Percentiles rank a stretch among this genome's conserved stretches.
These are phyloP conservation scores for Aspergillus versicolor DNA, from an alignment of 2,329 filamentous ascomycete species.

Conservation along the genomic window DNA sequence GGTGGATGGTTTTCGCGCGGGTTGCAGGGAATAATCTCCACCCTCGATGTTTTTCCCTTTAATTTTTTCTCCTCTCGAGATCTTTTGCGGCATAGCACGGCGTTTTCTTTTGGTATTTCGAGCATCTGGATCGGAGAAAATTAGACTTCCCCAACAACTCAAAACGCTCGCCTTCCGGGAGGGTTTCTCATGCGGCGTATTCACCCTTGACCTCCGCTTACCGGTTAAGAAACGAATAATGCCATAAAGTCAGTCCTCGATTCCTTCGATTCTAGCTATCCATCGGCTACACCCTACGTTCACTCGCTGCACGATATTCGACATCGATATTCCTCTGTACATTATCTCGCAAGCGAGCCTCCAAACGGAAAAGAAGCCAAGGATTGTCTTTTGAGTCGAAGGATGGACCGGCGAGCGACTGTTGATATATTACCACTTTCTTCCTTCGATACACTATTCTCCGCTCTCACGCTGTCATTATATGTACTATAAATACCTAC, in stretches of 20 bases:
- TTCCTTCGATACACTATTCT: conserved; percentile 16
- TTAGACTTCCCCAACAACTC: conserved; percentile 10
- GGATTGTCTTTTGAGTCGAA: background rate
- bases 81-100: conserved; percentile 42
- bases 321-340: background rate
- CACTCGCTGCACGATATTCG: background rate
- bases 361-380: background rate
- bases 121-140: conserved; percentile 22
- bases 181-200: background rate
- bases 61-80: conserved; percentile 18
- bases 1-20: background rate
- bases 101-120: conserved; percentile 30
- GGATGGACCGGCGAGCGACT: background rate
- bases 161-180: background rate
- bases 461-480: conserved; percentile 17
- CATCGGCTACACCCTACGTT: background rate
- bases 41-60: background rate
- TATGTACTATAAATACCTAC: conserved; percentile 18
- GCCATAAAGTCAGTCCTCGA: background rate
- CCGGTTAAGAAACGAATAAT: background rate
- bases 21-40: background rate
- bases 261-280: background rate
- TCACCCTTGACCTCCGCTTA: background rate
- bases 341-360: background rate
- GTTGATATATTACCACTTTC: conserved; percentile 4